These are phyloP conservation scores for Trapa incisa DNA, from an alignment of 345 rosid species.

Conservation along the genomic window DNA sequence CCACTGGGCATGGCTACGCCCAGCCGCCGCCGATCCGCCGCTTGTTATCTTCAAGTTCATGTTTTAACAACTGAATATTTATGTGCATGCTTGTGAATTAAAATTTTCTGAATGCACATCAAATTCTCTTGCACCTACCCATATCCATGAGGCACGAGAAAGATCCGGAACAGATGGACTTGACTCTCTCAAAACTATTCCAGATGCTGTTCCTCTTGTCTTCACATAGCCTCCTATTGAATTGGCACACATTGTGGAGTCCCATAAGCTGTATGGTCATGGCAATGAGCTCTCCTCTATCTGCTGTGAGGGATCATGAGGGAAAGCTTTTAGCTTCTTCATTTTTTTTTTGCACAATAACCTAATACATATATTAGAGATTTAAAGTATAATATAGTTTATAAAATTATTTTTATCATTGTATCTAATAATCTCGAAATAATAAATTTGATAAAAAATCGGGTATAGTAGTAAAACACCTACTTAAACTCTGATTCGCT, in stretches of 20 bases:
- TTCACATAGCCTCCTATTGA: conserved; percentile 82
- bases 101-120: conserved; percentile 4
- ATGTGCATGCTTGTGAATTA: not conserved
- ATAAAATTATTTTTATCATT: no score
- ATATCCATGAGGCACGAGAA: conserved; percentile 28
- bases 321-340: conserved; percentile 86
- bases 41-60: not conserved
- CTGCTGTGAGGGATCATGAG: conserved; percentile 44
- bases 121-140: conserved; percentile 43
- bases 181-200: conserved; percentile 79
- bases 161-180: conserved; percentile 45
- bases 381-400: no score
- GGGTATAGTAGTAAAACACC: no score
- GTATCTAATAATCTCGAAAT: no score
- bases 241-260: conserved; percentile 79
- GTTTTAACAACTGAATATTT: not conserved
- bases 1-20: no score
- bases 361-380: no score
- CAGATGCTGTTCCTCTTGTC: conserved; percentile 83
- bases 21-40: no score
- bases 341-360: not conserved
- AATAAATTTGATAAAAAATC: no score
- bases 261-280: conserved; percentile 90
- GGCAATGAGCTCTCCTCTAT: conserved; percentile 84
- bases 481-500: no score